Percentiles rank a stretch among this genome's conserved stretches.
Evolutionary conservation across 371 early-diverging fungal species (phyloP).

Genomic region (Mucor sp.): DNA sequence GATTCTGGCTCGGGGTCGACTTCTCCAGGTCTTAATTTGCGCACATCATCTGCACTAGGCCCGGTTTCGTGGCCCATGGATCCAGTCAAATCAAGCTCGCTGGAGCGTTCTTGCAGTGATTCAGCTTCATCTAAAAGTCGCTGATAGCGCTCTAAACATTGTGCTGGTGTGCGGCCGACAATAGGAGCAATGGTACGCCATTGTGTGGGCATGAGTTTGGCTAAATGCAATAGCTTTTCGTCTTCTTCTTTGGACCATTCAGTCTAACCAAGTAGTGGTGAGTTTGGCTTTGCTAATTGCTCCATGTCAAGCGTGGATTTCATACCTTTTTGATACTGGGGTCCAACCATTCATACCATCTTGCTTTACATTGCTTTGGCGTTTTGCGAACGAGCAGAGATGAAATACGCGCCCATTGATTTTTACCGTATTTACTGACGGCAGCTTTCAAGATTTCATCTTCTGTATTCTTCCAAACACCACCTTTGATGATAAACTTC

Average conservation of each 20-base stretch:
- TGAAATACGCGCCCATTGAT: constrained; percentile 98
- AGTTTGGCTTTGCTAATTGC: neutral
- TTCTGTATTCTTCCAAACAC: constrained; percentile 91
- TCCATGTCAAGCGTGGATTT: too few species aligned
- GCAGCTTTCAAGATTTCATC: constrained; percentile 98
- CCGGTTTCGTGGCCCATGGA: constrained; percentile 71
- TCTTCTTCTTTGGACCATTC: constrained; percentile 99
- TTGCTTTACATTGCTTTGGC: constrained; percentile 98
- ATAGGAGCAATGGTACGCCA: constrained; percentile 99
- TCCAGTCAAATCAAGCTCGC: constrained; percentile 70
- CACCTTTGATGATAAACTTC: constrained; percentile 63
- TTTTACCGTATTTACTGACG: constrained; percentile 98
- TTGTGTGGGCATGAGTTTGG: constrained; percentile 98
- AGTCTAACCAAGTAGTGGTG: constrained; percentile 53
- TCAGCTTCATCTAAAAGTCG: constrained; percentile 96
- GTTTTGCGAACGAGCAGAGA: constrained; percentile 94
- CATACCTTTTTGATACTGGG: constrained; percentile 94
- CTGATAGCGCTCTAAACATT: constrained; percentile 97
- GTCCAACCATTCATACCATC: constrained; percentile 99
- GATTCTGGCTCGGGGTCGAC: constrained; percentile 97
- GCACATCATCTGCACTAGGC: constrained; percentile 76
- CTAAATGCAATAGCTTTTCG: constrained; percentile 95
- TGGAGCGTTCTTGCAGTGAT: constrained; percentile 60
- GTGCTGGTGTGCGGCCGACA: constrained; percentile 97
- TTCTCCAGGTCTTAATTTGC: constrained; percentile 92